Evolutionary conservation across 805 yeast genomes (phyloP).

Genomic region (Zygosaccharomyces bisporus): DNA sequence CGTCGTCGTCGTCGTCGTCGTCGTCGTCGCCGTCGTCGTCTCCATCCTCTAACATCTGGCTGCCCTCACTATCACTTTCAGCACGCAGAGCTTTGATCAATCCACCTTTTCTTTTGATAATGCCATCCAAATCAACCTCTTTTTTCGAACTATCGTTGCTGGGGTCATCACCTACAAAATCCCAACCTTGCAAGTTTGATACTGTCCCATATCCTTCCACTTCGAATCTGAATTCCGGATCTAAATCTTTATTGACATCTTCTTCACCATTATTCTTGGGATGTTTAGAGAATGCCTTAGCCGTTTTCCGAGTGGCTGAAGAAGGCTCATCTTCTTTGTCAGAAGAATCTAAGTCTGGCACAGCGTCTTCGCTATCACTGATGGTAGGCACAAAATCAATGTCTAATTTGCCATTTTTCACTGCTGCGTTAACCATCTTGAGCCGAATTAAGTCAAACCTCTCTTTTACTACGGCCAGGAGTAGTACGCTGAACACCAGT

Average conservation of each 20-base stretch:
- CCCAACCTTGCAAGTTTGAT: slow-evolving; percentile 73
- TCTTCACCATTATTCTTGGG: slow-evolving; percentile 28
- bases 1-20: slow-evolving; percentile 37
- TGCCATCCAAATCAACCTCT: slow-evolving; percentile 83
- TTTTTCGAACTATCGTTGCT: slow-evolving; percentile 34
- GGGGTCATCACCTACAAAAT: slow-evolving; percentile 50
- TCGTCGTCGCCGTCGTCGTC: slow-evolving; percentile 41
- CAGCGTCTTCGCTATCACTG: slow-evolving; percentile 71
- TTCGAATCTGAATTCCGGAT: slow-evolving; percentile 71
- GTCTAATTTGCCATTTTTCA: slow-evolving; percentile 7
- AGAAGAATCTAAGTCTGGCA: slow-evolving; percentile 48
- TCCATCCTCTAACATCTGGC: slow-evolving; percentile 40
- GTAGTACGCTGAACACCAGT: background rate
- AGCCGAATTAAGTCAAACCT: too few relatives aligned
- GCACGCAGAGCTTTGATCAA: slow-evolving; percentile 51
- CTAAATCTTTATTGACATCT: slow-evolving; percentile 51
- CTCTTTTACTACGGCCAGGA: too few relatives aligned
- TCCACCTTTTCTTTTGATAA: slow-evolving; percentile 84
- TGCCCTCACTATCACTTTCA: slow-evolving; percentile 33
- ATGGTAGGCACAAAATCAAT: slow-evolving; percentile 64
- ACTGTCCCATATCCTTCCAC: slow-evolving; percentile 52
- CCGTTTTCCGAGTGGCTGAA: slow-evolving; percentile 19
- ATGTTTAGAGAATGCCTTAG: slow-evolving; percentile 25
- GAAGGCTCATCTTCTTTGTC: slow-evolving; percentile 40
- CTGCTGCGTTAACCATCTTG: background rate